These are phyloP conservation scores for Chlorella sp. DNA, from an alignment of 139 green algal genomes.

Conservation along the genomic window DNA sequence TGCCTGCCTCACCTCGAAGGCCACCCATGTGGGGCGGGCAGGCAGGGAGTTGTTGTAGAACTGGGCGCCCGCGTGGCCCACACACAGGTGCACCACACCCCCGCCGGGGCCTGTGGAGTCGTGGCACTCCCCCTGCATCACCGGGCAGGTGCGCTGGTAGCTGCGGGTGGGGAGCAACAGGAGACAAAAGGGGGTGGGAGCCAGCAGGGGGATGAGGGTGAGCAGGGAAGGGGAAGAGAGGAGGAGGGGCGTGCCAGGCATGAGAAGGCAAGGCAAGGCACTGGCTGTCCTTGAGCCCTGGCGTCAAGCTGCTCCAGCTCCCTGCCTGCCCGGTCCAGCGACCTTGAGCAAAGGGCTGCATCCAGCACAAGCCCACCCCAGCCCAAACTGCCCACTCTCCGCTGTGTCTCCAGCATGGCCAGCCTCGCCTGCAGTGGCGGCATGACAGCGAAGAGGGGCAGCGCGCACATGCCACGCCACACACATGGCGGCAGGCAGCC, in stretches of 20 bases:
- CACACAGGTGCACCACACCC: neutral
- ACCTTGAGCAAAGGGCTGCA: neutral
- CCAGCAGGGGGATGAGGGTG: neutral
- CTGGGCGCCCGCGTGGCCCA: neutral
- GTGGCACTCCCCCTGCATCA: neutral
- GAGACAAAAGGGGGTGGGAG: neutral
- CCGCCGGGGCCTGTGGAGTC: neutral
- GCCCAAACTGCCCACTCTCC: neutral
- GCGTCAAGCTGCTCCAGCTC: neutral
- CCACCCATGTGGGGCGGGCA: neutral
- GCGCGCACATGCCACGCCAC: neutral
- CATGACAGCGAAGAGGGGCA: neutral
- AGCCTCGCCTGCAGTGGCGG: neutral
- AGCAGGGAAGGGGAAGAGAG: too few relatives aligned
- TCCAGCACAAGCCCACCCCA: neutral
- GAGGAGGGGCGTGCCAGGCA: too few relatives aligned
- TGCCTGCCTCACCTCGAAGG: neutral
- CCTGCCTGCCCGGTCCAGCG: neutral
- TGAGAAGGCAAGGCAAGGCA: neutral
- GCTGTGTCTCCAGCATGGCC: neutral
- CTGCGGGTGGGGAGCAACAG: neutral
- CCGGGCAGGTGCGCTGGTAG: slow-evolving; percentile 67
- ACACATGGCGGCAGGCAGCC: neutral
- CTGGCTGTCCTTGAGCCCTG: neutral
- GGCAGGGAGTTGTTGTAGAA: slow-evolving; percentile 5